These are phyloP conservation scores for Boletellus deceptivus DNA, from an alignment of 1,284 basidiomycete species.

Conservation along the genomic window DNA sequence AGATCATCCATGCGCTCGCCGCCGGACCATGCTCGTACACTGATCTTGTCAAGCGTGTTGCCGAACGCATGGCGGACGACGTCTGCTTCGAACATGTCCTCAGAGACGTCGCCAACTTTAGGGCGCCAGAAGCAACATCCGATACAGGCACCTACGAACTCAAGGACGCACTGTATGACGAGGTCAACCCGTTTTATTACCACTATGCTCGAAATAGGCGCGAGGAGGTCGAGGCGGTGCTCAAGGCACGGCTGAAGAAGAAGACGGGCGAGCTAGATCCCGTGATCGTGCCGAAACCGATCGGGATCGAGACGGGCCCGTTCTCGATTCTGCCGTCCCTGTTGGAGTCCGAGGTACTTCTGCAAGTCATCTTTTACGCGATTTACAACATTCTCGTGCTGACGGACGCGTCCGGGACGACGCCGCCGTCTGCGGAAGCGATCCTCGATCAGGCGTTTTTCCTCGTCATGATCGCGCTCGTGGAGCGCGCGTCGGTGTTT, in stretches of 20 bases:
- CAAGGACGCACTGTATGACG: slow-evolving; percentile 78
- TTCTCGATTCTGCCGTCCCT: slow-evolving; percentile 59
- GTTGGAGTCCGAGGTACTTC: slow-evolving; percentile 65
- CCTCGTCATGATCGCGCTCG: slow-evolving; percentile 78
- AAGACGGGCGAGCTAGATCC: slow-evolving; percentile 62
- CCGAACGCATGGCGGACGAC: slow-evolving; percentile 88
- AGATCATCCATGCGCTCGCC: slow-evolving; percentile 90
- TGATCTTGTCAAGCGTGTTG: slow-evolving; percentile 88
- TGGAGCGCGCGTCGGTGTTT: slow-evolving; percentile 66
- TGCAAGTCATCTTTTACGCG: slow-evolving; percentile 78
- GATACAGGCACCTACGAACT: slow-evolving; percentile 90
- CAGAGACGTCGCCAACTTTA: slow-evolving; percentile 79
- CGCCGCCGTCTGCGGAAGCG: slow-evolving; percentile 77
- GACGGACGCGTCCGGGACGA: slow-evolving; percentile 53
- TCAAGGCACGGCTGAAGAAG: slow-evolving; percentile 70
- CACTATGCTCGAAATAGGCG: slow-evolving; percentile 95
- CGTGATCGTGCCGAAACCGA: slow-evolving; percentile 71
- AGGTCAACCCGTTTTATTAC: slow-evolving; percentile 95
- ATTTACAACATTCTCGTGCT: slow-evolving; percentile 66
- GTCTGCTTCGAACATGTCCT: slow-evolving; percentile 83
- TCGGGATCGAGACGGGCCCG: slow-evolving; percentile 65
- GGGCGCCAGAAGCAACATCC: slow-evolving; percentile 71
- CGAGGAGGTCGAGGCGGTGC: slow-evolving; percentile 86
- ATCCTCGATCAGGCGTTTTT: slow-evolving; percentile 89
- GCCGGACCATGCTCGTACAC: slow-evolving; percentile 89